phyloP scores from a whole-genome alignment of 495 filamentous ascomycete species.

The Saxispiralis lemnorum region DNA sequence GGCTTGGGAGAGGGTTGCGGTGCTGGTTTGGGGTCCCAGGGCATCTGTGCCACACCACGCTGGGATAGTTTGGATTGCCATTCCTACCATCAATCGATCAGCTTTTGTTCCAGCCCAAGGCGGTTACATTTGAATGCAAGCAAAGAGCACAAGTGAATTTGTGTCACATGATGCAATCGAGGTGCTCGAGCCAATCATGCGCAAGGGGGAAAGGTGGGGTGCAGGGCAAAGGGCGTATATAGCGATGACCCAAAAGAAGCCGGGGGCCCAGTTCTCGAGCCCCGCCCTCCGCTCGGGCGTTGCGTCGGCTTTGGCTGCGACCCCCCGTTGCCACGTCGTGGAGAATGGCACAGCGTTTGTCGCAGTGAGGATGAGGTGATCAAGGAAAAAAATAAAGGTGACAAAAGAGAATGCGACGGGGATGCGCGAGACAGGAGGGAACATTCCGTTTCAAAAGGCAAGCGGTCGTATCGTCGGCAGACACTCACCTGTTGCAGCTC shows the following conservation, averaged over 20 bases:
- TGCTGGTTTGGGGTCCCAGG: conserved; percentile 68
- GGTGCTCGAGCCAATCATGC: conserved; percentile 11
- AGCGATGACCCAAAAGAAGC: conserved; percentile 12
- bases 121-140: conserved; percentile 3
- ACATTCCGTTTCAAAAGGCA: too few species aligned
- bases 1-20: conserved; percentile 34
- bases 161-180: background rate
- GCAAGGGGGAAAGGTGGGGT: conserved; percentile 5
- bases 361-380: too few species aligned
- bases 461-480: too few species aligned
- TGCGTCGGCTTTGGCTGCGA: too few species aligned
- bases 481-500: conserved; percentile 59
- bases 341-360: too few species aligned
- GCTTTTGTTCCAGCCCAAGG: background rate
- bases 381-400: too few species aligned
- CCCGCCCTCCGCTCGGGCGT: conserved; percentile 9
- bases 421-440: too few species aligned
- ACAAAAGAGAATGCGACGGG: too few species aligned
- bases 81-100: conserved; percentile 33
- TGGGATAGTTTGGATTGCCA: conserved; percentile 84
- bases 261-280: conserved; percentile 7
- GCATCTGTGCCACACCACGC: conserved; percentile 68
- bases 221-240: conserved; percentile 12
- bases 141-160: background rate
- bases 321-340: too few species aligned